These are phyloP conservation scores for Penicillium fimorum DNA, from an alignment of 495 filamentous ascomycete species.

Conservation along the genomic window DNA sequence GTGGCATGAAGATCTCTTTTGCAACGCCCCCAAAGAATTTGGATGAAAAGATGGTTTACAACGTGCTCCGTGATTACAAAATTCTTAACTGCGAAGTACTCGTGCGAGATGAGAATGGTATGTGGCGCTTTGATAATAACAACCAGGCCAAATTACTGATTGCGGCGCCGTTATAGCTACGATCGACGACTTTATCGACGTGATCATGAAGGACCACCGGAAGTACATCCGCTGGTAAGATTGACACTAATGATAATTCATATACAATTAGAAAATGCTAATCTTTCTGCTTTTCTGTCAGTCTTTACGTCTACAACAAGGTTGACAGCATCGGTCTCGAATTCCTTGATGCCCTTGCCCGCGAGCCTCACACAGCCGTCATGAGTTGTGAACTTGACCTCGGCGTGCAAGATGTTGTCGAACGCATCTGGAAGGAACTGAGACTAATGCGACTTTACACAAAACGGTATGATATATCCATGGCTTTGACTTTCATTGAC, in stretches of 20 bases:
- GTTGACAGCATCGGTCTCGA: conserved; percentile 94
- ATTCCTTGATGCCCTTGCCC: conserved; percentile 86
- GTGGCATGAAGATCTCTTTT: conserved; percentile 98
- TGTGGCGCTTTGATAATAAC: neutral
- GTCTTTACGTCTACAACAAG: conserved; percentile 99
- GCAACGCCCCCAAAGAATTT: conserved; percentile 81
- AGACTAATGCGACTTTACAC: conserved; percentile 92
- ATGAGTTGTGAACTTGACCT: conserved; percentile 98
- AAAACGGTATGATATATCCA: conserved; percentile 60
- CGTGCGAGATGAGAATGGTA: conserved; percentile 87
- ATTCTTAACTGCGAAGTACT: conserved; percentile 97
- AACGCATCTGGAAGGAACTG: conserved; percentile 93
- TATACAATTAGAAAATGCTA: neutral
- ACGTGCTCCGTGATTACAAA: conserved; percentile 97
- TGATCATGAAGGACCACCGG: conserved; percentile 98
- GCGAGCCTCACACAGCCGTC: conserved; percentile 89
- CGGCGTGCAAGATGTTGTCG: conserved; percentile 93
- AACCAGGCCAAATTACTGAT: conserved; percentile 3
- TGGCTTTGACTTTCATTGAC: neutral
- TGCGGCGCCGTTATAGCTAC: conserved; percentile 54
- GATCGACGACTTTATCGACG: conserved; percentile 98
- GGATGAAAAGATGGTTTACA: conserved; percentile 96
- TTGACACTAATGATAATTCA: neutral
- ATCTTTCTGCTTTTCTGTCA: conserved; percentile 28
- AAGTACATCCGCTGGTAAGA: conserved; percentile 86